Base-by-base conservation (phyloP, 2,329 filamentous ascomycete genomes). In the Aspergillus ruber region DNA sequence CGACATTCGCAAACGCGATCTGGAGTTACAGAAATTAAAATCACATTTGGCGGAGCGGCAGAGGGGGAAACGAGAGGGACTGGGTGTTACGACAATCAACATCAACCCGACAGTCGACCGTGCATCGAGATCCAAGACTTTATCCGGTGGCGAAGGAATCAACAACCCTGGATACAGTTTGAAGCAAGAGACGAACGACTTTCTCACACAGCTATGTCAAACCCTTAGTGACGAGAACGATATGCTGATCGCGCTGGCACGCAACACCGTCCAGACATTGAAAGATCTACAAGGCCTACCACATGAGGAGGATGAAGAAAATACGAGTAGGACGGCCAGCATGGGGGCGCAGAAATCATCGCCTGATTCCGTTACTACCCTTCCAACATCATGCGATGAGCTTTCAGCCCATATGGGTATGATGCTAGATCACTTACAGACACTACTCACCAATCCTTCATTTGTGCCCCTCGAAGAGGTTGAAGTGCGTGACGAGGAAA, bases 391-490 rank as follows among this genome's bases (percentile, higher is more conserved):
- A 13, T 82, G 88, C 57, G 86, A 90, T 40, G 78, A 74, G 5
- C 69, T 97, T 51, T 82, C 85, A 0, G 64, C 71, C 7, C 86
- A 94, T 54, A 81, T 96, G 70, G 84, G 90, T 45, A 74, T 74
- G 6, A 83, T 95, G 8, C 76, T 97, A 50, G 82, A 86, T 29
- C 89, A 95, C 62, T 79, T 98, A 54, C 81, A 86, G 55, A 85
- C 80, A 2, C 81, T 98, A 33, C 76, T 98, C 40, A 96, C 90
- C 7, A 97, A 97, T 61, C 93, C 93, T 1, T 95, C 90, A 2
- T 98, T 97, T 65, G 93, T 96, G 12, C 88, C 91, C 0, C 82
- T 97, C 18, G 93, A 97, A 59, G 93, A 97, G 66, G 89, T 98
- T 2, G 85, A 94, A 61, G 72, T 90, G n/a, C 83, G 91, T 46